Percentiles rank a stretch among this genome's conserved stretches.
Conservation (phyloP, 768 basidiomycete species). For the Lactifluus rugatus region DNA sequence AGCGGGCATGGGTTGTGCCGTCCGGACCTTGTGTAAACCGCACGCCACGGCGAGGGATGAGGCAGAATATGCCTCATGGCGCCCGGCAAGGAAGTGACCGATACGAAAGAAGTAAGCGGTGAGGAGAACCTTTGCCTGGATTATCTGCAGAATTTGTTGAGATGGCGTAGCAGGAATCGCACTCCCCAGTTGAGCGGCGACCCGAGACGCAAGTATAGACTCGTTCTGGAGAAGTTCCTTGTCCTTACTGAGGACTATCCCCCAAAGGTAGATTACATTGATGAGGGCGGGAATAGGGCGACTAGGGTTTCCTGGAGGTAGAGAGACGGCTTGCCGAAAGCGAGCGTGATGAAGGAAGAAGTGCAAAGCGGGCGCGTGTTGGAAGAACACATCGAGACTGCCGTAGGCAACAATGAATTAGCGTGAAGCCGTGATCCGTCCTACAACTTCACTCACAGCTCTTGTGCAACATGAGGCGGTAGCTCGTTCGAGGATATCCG, state of each 20-base stretch:
- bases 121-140: slow-evolving; percentile 29
- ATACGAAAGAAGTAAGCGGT: slow-evolving; percentile 24
- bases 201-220: slow-evolving; percentile 36
- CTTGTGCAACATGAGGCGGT: slow-evolving; percentile 5
- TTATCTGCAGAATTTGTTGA: slow-evolving; percentile 28
- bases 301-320: slow-evolving; percentile 25
- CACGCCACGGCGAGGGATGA: slow-evolving; percentile 25
- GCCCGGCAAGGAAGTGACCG: slow-evolving; percentile 26
- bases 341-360: slow-evolving; percentile 52
- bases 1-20: slow-evolving; percentile 13
- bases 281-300: slow-evolving; percentile 32
- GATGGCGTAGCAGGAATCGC: slow-evolving; percentile 25
- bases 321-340: slow-evolving; percentile 30
- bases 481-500: slow-evolving; percentile 12
- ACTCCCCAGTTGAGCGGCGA: slow-evolving; percentile 42
- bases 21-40: slow-evolving; percentile 24
- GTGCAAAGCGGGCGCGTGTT: slow-evolving; percentile 48
- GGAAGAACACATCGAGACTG: slow-evolving; percentile 51
- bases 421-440: not conserved
- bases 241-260: slow-evolving; percentile 24
- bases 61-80: slow-evolving; percentile 26
- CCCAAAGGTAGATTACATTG: slow-evolving; percentile 32
- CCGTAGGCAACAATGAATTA: not conserved
- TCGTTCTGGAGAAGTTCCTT: slow-evolving; percentile 23
- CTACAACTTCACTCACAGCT: slow-evolving; percentile 12